Base-by-base conservation (phyloP, 768 basidiomycete genomes). In the Lentinula sp. region DNA sequence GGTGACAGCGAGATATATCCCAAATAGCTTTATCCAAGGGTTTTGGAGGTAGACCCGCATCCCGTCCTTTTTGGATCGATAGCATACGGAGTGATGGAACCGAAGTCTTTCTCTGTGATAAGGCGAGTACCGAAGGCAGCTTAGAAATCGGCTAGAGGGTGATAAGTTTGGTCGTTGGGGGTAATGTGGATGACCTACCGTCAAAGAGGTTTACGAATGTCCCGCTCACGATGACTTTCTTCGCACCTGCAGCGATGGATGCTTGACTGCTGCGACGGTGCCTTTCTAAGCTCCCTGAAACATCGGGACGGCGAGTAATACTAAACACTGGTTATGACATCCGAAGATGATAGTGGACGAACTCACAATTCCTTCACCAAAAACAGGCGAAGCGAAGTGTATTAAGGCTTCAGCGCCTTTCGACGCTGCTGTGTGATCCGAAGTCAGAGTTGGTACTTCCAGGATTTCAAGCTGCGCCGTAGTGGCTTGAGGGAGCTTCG, bases 401-500 rank as follows among this genome's bases (percentile, higher is more conserved):
- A 62, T 53, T 12, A 59, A n/a, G 4, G 62, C 62, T 23, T 36
- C 45, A 16, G 59, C 48, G 61, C 65, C 66, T 56, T 68, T 62
- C 45, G 66, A 59, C 2, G 64, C 67, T 7, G 48, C 54, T 7
- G 65, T 55, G 33, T 60, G 60, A 46, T 52, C 50, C 4, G 50
- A 52, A 33, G 28, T 52, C 50, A 52, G n/a, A 33, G 16, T 33
- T 8, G 32, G 50, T 13, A 52, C 28, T 36, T 52, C 32, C 6
- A 52, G 32, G 3, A 18, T 36, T 3, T 33, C 10, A 4, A 52
- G 16, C 35, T 36, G 8, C 20, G 8, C 28, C 32, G 50, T 5
- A 16, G 28, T 16, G 7, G 35, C 50, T 52, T 52, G 10, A 33
- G 50, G 50, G 20, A 36, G 33, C n/a, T 52, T 52, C 13, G n/a